Percentiles rank a stretch among this genome's conserved stretches.
phyloP scores from a whole-genome alignment of 495 filamentous ascomycete genomes.

The Geoglossum glabrum region DNA sequence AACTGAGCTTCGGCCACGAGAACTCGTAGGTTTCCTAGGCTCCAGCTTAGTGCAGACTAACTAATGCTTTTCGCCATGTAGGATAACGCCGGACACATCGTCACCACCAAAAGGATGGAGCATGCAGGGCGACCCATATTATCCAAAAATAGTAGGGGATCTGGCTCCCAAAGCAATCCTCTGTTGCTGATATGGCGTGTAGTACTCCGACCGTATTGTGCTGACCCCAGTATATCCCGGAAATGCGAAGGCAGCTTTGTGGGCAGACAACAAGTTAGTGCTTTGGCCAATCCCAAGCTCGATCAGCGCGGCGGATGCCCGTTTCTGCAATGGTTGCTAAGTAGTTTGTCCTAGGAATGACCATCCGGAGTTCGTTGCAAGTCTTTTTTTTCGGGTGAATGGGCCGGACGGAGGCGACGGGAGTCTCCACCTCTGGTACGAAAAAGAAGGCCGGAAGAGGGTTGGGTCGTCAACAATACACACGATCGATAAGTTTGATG shows the following conservation, averaged over 20 bases:
- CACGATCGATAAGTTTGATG: conserved; percentile 65
- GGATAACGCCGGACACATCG: background rate
- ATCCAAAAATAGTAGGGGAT: conserved; percentile 41
- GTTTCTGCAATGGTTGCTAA: conserved; percentile 1
- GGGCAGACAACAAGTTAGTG: conserved; percentile 40
- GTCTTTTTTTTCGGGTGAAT: conserved; percentile 70
- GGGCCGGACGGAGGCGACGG: conserved; percentile 73
- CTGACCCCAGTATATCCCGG: conserved; percentile 79
- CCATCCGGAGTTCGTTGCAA: conserved; percentile 52
- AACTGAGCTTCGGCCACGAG: conserved; percentile 51
- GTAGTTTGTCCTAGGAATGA: conserved; percentile 15
- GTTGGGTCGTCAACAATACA: conserved; percentile 61
- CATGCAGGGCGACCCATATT: background rate
- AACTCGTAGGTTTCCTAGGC: background rate
- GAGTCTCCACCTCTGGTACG: conserved; percentile 88
- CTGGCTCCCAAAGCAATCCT: conserved; percentile 28
- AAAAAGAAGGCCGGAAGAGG: conserved; percentile 41
- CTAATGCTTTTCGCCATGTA: background rate
- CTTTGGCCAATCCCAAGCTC: background rate
- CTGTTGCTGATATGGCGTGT: background rate
- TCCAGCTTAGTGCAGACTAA: background rate
- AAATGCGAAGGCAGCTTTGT: conserved; percentile 64
- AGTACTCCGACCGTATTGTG: conserved; percentile 73
- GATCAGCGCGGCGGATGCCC: background rate
- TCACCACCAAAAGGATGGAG: conserved; percentile 2